Evolutionary conservation across 2,329 filamentous ascomycete genomes (phyloP).

Genomic region (Aureobasidium sp.): DNA sequence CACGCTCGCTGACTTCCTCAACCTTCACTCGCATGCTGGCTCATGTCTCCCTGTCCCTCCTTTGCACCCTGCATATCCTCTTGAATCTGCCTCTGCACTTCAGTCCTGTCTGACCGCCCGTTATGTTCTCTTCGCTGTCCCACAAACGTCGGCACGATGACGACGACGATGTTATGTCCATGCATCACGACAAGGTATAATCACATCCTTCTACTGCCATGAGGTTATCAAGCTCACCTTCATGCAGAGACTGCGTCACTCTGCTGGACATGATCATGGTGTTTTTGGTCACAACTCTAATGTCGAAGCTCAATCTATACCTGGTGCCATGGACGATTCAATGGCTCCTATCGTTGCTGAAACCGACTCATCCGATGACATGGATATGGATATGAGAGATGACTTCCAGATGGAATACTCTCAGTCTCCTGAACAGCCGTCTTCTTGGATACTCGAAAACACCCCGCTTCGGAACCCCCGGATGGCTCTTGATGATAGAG

Average conservation of each 20-base stretch:
- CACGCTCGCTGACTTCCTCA: slow-evolving; percentile 1
- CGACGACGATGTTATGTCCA: not conserved
- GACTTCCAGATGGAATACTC: slow-evolving; percentile 5
- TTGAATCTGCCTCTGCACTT: not conserved
- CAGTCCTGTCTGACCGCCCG: not conserved
- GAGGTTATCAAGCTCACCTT: not conserved
- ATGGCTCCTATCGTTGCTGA: slow-evolving; percentile 7
- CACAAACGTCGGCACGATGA: slow-evolving; percentile 10
- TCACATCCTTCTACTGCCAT: not conserved
- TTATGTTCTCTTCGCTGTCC: slow-evolving; percentile 12
- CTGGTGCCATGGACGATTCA: slow-evolving; percentile 5
- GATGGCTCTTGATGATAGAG: slow-evolving; percentile 9
- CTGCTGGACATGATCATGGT: slow-evolving; percentile 4
- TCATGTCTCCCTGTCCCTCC: not conserved
- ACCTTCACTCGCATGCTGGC: slow-evolving; percentile 7
- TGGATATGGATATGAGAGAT: slow-evolving; percentile 15
- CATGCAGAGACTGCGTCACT: slow-evolving; percentile 9
- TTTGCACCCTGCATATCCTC: not conserved
- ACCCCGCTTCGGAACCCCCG: slow-evolving; percentile 9
- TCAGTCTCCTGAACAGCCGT: slow-evolving; percentile 3
- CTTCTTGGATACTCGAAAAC: slow-evolving; percentile 9
- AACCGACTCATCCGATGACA: slow-evolving; percentile 14
- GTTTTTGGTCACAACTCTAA: not conserved
- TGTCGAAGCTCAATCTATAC: not conserved
- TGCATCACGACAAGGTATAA: slow-evolving; percentile 13